Percentiles rank a stretch among this genome's conserved stretches.
Evolutionary conservation across 768 basidiomycete species (phyloP).

Genomic region (Mrakia blollopis): DNA sequence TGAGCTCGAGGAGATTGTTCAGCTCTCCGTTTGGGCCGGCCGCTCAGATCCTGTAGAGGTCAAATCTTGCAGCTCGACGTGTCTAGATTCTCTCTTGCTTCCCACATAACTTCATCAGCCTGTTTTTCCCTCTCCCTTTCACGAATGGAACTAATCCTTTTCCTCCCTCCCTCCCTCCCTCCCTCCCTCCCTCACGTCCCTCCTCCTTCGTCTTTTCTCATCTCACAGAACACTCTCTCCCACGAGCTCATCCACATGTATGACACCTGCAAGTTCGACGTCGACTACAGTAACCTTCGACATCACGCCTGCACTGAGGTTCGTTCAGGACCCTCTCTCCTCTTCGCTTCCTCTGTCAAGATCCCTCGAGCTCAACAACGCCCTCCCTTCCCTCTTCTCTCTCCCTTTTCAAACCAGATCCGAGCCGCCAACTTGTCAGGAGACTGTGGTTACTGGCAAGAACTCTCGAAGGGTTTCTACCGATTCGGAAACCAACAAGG

Average conservation of each 20-base stretch:
- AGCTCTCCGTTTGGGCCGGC: no score
- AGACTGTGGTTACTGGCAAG: slow-evolving; percentile 81
- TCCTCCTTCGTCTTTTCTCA: not conserved
- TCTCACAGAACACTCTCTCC: slow-evolving; percentile 66
- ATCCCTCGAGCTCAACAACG: not conserved
- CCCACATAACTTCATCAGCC: no score
- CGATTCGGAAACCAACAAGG: slow-evolving; percentile 91
- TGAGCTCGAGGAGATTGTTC: not conserved
- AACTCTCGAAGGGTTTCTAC: slow-evolving; percentile 69
- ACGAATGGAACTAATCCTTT: not conserved
- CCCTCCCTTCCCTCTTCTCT: no score
- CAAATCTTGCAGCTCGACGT: no score
- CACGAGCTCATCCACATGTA: slow-evolving; percentile 95
- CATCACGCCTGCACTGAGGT: slow-evolving; percentile 98
- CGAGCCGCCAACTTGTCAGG: slow-evolving; percentile 90
- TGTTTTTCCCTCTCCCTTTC: no score
- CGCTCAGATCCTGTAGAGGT: no score
- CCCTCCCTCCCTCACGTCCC: not conserved
- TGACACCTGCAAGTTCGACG: slow-evolving; percentile 90
- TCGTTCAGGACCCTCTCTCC: slow-evolving; percentile 37
- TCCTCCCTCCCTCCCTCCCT: not conserved
- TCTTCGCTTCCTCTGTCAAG: not conserved
- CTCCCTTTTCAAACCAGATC: slow-evolving; percentile 57
- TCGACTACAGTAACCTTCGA: slow-evolving; percentile 81
- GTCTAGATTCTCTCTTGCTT: no score